A percentile compares a stretch with the other conserved stretches of the same genome.
These are phyloP conservation scores for Acanthamoeba rhysodes DNA, from an alignment of 208 protist species.

Conservation along the genomic window DNA sequence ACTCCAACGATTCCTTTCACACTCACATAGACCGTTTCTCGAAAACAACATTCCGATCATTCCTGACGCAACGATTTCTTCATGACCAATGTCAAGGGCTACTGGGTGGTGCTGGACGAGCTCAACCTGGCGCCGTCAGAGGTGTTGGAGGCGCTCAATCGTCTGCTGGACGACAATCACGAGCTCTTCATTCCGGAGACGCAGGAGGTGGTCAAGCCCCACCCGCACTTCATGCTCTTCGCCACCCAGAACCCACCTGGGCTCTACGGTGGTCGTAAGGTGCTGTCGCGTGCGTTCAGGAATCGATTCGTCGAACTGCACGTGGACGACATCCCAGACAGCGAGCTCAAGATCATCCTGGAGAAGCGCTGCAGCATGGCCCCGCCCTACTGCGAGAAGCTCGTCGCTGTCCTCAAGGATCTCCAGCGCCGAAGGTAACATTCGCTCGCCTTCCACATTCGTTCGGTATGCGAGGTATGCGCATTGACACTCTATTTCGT, in stretches of 20 bases:
- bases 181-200: constrained; percentile 99
- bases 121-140: constrained; percentile 99
- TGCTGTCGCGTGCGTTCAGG: constrained; percentile 99
- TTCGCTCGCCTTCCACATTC: background rate
- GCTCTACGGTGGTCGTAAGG: constrained; percentile 98
- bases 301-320: constrained; percentile 99
- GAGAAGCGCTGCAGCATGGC: constrained; percentile 96
- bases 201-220: constrained; percentile 95
- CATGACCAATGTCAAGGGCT: constrained; percentile 90
- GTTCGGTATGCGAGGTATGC: background rate
- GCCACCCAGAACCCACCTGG: constrained; percentile 99
- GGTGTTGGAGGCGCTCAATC: constrained; percentile 99
- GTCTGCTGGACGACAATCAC: constrained; percentile 99
- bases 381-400: constrained; percentile 94
- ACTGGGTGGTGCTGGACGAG: constrained; percentile 99
- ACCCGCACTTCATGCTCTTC: constrained; percentile 99
- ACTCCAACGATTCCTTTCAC: constrained; percentile 20
- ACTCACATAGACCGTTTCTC: background rate
- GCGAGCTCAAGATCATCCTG: constrained; percentile 98
- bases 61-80: background rate
- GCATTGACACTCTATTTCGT: background rate
- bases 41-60: no score
- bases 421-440: constrained; percentile 92
- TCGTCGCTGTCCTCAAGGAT: constrained; percentile 97
- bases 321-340: constrained; percentile 99